These are phyloP conservation scores for Dioszegia hungarica DNA, from an alignment of 768 basidiomycete genomes.

Conservation along the genomic window DNA sequence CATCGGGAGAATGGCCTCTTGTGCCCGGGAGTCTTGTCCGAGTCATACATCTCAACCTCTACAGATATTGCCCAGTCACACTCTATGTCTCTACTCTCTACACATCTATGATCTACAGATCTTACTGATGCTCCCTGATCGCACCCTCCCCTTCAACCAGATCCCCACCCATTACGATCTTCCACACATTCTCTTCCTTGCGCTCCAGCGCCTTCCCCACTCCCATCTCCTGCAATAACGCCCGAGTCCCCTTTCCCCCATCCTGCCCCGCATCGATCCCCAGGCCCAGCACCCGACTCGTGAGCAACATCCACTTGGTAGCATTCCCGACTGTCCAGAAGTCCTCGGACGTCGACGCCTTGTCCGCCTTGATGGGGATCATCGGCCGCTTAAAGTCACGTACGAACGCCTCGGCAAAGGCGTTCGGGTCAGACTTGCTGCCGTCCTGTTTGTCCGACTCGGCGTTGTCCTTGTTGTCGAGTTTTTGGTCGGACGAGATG, in stretches of 20 bases:
- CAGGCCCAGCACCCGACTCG: constrained; percentile 22
- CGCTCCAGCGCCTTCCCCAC: constrained; percentile 21
- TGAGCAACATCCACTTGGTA: constrained; percentile 41
- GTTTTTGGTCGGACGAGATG: background rate
- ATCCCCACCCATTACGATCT: constrained; percentile 47
- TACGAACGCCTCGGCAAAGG: constrained; percentile 38
- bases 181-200: constrained; percentile 39
- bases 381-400: constrained; percentile 28
- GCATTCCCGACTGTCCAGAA: constrained; percentile 49
- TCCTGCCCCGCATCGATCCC: background rate
- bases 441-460: constrained; percentile 10
- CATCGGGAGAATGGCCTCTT: too few relatives aligned
- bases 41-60: too few relatives aligned
- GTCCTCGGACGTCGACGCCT: constrained; percentile 38
- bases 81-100: too few relatives aligned
- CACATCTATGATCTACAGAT: too few relatives aligned
- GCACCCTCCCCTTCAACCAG: constrained; percentile 37
- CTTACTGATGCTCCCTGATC: constrained; percentile 8
- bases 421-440: constrained; percentile 30
- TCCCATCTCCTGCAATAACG: constrained; percentile 25
- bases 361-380: constrained; percentile 30
- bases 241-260: background rate
- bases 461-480: background rate
- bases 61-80: too few relatives aligned
- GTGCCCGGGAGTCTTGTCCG: too few relatives aligned